phyloP scores from a whole-genome alignment of 2,329 filamentous ascomycete genomes.

The Rhynchosporium graminicola region DNA sequence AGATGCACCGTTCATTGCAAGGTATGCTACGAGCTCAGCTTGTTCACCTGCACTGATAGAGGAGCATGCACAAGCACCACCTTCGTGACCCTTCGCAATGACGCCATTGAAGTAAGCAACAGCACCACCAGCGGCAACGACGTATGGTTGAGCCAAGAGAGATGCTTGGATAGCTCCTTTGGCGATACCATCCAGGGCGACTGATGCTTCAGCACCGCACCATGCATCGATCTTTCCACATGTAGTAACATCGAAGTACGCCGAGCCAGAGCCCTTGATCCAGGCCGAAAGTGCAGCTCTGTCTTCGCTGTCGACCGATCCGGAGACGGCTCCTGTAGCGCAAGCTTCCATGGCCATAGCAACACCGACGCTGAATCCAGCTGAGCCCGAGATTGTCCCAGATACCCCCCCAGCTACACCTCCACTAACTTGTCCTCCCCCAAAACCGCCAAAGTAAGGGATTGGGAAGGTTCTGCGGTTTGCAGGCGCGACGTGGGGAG shows the following conservation, averaged over 20 bases:
- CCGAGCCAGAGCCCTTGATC: constrained; percentile 6
- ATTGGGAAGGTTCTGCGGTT: constrained; percentile 1
- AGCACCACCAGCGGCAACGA: constrained; percentile 6
- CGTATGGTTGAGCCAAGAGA: background rate
- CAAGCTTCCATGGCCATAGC: constrained; percentile 11
- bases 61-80: constrained; percentile 4
- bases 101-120: constrained; percentile 3
- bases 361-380: constrained; percentile 11
- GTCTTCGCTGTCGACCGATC: background rate
- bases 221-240: background rate
- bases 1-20: background rate
- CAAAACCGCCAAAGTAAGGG: background rate
- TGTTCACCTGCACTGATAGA: background rate
- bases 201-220: background rate
- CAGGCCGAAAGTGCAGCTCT: constrained; percentile 6
- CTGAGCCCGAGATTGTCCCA: background rate
- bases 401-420: no score
- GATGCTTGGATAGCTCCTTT: background rate
- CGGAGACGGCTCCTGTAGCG: background rate
- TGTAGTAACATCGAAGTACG: constrained; percentile 1
- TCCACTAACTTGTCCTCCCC: background rate
- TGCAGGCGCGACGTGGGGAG: background rate
- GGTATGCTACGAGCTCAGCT: background rate
- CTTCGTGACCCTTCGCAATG: background rate
- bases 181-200: background rate